These are phyloP conservation scores for Aurinia saxatilis DNA, from an alignment of 345 rosid genomes.

Conservation along the genomic window DNA sequence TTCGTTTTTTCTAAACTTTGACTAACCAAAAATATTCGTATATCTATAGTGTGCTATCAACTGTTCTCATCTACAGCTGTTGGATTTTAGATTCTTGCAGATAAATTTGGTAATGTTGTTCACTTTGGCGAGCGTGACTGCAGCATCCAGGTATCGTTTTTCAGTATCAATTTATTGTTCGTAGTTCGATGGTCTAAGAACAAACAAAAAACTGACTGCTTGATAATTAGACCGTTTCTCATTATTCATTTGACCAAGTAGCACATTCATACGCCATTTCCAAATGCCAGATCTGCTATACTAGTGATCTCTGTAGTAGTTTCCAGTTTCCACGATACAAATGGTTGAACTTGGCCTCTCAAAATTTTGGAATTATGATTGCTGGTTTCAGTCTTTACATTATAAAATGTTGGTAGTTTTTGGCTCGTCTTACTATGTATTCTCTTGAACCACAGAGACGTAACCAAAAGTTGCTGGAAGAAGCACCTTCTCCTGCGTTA, in stretches of 20 bases:
- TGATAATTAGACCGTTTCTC: not conserved
- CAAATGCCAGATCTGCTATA: not conserved
- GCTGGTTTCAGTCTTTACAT: not conserved
- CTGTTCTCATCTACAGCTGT: slow-evolving; percentile 8
- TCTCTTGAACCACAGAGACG: slow-evolving; percentile 58
- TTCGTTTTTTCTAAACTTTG: not conserved
- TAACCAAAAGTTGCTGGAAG: slow-evolving; percentile 92
- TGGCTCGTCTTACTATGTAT: slow-evolving; percentile 1
- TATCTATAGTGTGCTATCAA: not conserved
- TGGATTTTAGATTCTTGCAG: slow-evolving; percentile 81
- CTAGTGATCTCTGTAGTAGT: not conserved
- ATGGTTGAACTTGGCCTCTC: not conserved
- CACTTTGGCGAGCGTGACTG: slow-evolving; percentile 99
- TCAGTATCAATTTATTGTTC: not conserved
- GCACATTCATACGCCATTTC: not conserved
- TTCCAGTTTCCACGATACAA: not conserved
- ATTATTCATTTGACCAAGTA: not conserved
- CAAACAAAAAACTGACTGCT: not conserved
- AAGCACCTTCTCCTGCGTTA: slow-evolving; percentile 98
- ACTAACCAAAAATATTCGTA: not conserved
- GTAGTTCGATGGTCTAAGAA: not conserved
- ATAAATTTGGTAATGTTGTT: slow-evolving; percentile 92
- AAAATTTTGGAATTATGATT: not conserved
- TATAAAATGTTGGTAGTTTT: not conserved
- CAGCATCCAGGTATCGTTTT: slow-evolving; percentile 84